Percentiles rank a stretch among this genome's conserved stretches.
Conservation (phyloP, 2,329 filamentous ascomycete genomes). For the Pyricularia grisea region DNA sequence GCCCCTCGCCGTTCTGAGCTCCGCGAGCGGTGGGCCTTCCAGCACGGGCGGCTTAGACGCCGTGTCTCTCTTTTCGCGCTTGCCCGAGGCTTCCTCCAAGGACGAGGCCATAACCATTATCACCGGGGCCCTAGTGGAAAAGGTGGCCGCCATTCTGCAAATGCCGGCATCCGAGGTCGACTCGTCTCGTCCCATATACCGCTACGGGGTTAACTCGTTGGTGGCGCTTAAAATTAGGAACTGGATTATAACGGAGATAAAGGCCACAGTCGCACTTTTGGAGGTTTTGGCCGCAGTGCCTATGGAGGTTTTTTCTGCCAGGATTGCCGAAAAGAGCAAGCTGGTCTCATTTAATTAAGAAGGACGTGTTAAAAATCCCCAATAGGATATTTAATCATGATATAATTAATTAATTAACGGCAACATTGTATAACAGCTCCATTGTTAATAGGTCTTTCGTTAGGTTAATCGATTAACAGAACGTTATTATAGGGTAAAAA, state of each 20-base stretch:
- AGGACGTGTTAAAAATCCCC: too few species aligned
- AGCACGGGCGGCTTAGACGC: background rate
- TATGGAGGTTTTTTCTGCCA: background rate
- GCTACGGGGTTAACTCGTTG: conserved; percentile 43
- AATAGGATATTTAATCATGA: too few species aligned
- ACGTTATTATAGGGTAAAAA: too few species aligned
- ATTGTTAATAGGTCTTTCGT: too few species aligned
- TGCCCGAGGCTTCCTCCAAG: background rate
- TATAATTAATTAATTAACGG: too few species aligned
- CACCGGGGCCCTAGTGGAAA: conserved; percentile 8
- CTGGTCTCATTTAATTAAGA: background rate
- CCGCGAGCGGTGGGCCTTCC: too few species aligned
- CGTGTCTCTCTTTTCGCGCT: background rate
- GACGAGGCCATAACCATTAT: background rate
- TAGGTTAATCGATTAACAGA: too few species aligned
- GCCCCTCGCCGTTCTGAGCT: background rate
- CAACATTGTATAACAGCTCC: too few species aligned
- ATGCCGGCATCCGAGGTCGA: conserved; percentile 29
- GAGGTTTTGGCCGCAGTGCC: background rate
- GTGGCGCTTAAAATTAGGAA: conserved; percentile 40
- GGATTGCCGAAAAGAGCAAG: background rate
- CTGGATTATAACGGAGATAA: conserved; percentile 36
- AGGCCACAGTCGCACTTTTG: conserved; percentile 30
- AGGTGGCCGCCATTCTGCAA: conserved; percentile 7
- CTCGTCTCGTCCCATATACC: conserved; percentile 25